Evolutionary conservation across 2,329 filamentous ascomycete species (phyloP), one percentile per base, ranked within the genome.

Genomic region (Pyricularia sp.): DNA sequence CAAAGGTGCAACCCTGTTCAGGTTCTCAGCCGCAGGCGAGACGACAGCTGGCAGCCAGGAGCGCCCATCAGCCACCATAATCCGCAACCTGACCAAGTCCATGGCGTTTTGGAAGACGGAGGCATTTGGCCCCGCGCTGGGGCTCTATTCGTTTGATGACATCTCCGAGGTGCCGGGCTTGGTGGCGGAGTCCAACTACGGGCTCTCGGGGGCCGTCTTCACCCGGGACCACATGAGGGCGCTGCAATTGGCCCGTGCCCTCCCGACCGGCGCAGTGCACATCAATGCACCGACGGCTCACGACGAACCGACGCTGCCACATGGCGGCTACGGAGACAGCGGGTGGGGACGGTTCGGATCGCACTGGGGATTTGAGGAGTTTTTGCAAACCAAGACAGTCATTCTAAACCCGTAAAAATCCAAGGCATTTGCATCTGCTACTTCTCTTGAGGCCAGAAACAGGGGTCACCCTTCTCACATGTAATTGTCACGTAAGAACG

Each of bases 181-280:
- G 49, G 84, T 85, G 1, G 88, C 88, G 68, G 82, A 87, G 67
- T 86, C 84, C 0, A 82, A 86, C 35, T 88, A 86, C 69, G 86
- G 86, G 4, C 79, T 88, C 2, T 78, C 79, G 2, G 79, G 80
- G 1, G 78, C 84, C 0, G 78, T 88, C 4, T 88, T 85, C 70
- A 88, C 84, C 0, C 76, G 80, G 70, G 80, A 84, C 69, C 73
- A 88, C 59, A 74, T 75, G 64, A 75, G 75, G 19, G 81, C 77
- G 1, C 67, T 83, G 65, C 73, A 74, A 30, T 71, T 83, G 40
- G 78, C 79, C 3, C 77, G 75, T 67, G 73, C 75, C 66, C 75
- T 83, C 62, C 78, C 88, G 65, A 78, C 78, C 44, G 86, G 86
- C 5, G 80, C 80, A 4, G 73, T 82, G 3, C 80, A 82, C 68